Percentiles rank a stretch among this genome's conserved stretches.
These are phyloP conservation scores for Albifimbria verrucaria DNA, from an alignment of 2,329 filamentous ascomycete genomes.

Conservation along the genomic window DNA sequence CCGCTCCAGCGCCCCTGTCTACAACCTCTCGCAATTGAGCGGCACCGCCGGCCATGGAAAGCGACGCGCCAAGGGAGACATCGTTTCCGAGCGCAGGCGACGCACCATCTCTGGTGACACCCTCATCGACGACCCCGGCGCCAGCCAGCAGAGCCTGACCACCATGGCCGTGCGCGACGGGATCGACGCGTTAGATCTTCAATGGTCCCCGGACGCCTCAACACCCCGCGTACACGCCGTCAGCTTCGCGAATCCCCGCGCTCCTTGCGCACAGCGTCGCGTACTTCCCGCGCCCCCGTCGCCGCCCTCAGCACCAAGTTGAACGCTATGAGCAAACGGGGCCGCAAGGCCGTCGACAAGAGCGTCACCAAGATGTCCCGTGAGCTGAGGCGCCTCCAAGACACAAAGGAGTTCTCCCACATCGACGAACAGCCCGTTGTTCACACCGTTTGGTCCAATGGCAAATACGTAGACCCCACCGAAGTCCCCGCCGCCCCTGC, in stretches of 20 bases:
- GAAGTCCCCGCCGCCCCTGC: constrained; percentile 34
- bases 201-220: constrained; percentile 37
- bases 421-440: constrained; percentile 57
- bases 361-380: constrained; percentile 46
- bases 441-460: constrained; percentile 62
- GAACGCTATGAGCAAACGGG: constrained; percentile 58
- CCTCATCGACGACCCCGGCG: constrained; percentile 22
- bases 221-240: constrained; percentile 29
- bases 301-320: constrained; percentile 44
- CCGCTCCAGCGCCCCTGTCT: constrained; percentile 55
- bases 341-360: constrained; percentile 51
- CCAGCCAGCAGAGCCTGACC: constrained; percentile 10
- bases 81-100: constrained; percentile 40
- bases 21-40: constrained; percentile 63
- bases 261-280: constrained; percentile 40
- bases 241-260: constrained; percentile 27
- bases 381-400: constrained; percentile 56
- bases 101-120: constrained; percentile 42
- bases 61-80: constrained; percentile 49
- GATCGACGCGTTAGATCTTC: constrained; percentile 45
- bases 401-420: constrained; percentile 60
- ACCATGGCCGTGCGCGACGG: constrained; percentile 26
- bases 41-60: constrained; percentile 61
- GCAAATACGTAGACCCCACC: constrained; percentile 54
- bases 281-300: constrained; percentile 36